Base-by-base conservation (phyloP, 1,284 basidiomycete species). In the Malassezia obtusa region DNA sequence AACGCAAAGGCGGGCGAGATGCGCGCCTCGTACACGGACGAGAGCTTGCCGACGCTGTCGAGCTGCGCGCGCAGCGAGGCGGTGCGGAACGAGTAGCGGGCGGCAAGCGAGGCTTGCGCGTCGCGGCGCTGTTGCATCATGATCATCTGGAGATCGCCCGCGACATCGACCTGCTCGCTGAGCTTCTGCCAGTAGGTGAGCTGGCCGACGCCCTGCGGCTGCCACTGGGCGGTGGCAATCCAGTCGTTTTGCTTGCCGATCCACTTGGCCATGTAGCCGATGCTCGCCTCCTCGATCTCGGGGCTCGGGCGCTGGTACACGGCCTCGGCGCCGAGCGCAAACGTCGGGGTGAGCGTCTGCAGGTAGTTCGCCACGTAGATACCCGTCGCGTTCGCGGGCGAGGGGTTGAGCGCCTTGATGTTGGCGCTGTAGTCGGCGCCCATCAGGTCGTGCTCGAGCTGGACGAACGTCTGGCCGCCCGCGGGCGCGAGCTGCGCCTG, bases 141-240 rank as follows among this genome's bases (percentile, higher is more conserved):
- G 57, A 91, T 80, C 52, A 92, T 77, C 74, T 90, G 84, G 61
- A 99, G 77, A 71, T 98, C 92, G 31, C 89, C 89, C 14, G 88
- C 94, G n/a, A 92, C 89, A 57, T 98, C 92, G n/a, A 99, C 87
- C 77, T 92, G 91, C 56, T 94, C 89, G 75, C 84, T 85, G 52
- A 99, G 77, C 74, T 87, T 87, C 64, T 96, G 91, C 87, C 88
- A 96, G 77, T 98, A 99, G 14, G 89, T 92, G 38, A 89, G 83
- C 76, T 91, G 87, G 32, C 95, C 70, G 49, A 91, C 81, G 33
- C 92, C 91, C 37, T 82, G 79, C 36, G 76, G 73, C 75, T 94
- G 89, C 31, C 94, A 67, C 73, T 91, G 89, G 9, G 89, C 86
- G 4, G 91, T 95, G 26, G 89, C 90, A 68, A 92, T 91, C 61